phyloP scores from a whole-genome alignment of 352 stramenopile species.

The Pilasporangium apinafurcum region DNA sequence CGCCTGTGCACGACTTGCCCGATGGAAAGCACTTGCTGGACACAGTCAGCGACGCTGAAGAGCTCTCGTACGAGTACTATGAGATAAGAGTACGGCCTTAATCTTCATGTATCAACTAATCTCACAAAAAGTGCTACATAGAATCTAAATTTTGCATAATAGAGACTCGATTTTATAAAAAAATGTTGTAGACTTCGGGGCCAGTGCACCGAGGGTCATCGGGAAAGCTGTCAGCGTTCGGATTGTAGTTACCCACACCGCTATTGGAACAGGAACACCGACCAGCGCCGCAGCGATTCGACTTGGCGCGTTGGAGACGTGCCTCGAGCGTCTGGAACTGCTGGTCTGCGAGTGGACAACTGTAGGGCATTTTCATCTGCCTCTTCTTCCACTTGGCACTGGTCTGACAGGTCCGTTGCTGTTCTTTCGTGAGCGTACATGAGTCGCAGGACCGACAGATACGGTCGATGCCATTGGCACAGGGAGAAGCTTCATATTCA shows the following conservation, averaged over 20 bases:
- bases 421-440: constrained; percentile 49
- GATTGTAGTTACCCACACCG: constrained; percentile 64
- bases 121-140: neutral
- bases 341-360: constrained; percentile 44
- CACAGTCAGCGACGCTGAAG: constrained; percentile 64
- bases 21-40: constrained; percentile 64
- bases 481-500: constrained; percentile 62
- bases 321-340: constrained; percentile 58
- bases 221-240: constrained; percentile 64
- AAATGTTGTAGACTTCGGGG: constrained; percentile 53
- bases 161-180: constrained; percentile 18
- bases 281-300: constrained; percentile 62
- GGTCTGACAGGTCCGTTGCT: constrained; percentile 41
- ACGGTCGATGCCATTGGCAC: constrained; percentile 39
- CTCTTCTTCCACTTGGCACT: constrained; percentile 57
- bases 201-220: constrained; percentile 60
- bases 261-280: constrained; percentile 66
- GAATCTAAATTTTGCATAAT: neutral
- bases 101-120: neutral
- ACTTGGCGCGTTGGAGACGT: constrained; percentile 55
- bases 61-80: constrained; percentile 85
- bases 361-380: constrained; percentile 63
- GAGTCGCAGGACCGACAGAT: constrained; percentile 74
- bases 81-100: constrained; percentile 43
- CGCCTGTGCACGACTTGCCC: constrained; percentile 44